Percentiles rank a stretch among this genome's conserved stretches.
Conservation (phyloP, 805 yeast genomes). For the Candida odintsovae region DNA sequence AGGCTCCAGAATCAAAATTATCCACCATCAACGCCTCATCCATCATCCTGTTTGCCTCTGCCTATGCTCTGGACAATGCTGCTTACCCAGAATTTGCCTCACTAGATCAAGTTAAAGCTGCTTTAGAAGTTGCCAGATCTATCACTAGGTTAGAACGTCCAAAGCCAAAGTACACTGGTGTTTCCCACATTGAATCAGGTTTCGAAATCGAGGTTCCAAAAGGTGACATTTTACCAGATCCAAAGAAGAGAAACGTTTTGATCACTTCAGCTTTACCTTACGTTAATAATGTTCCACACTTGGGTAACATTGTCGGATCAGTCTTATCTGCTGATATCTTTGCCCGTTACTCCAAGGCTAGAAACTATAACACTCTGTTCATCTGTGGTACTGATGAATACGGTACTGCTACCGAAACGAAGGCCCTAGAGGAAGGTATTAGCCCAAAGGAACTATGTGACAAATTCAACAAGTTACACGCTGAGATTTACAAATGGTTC, state of each 20-base stretch:
- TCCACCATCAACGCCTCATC: constrained; percentile 41
- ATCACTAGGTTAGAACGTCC: constrained; percentile 38
- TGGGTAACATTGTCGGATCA: constrained; percentile 95
- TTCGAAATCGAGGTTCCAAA: constrained; percentile 21
- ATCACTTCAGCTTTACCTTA: constrained; percentile 97
- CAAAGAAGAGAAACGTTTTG: constrained; percentile 66
- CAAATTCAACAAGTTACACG: constrained; percentile 82
- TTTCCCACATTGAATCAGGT: constrained; percentile 23
- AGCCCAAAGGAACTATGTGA: constrained; percentile 87
- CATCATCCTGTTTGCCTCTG: constrained; percentile 52
- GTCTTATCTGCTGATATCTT: constrained; percentile 92
- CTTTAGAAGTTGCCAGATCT: constrained; percentile 39
- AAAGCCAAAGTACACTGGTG: constrained; percentile 38
- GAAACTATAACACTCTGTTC: constrained; percentile 81
- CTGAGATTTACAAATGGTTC: constrained; percentile 94
- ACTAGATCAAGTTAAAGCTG: constrained; percentile 35
- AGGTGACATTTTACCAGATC: constrained; percentile 48
- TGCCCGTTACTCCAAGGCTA: constrained; percentile 81
- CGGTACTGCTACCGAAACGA: constrained; percentile 99
- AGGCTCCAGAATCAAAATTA: constrained; percentile 15
- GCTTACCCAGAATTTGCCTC: constrained; percentile 24
- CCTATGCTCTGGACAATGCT: constrained; percentile 37
- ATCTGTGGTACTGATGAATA: constrained; percentile 98
- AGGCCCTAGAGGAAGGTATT: constrained; percentile 89
- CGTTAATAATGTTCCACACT: constrained; percentile 96